phyloP scores from a whole-genome alignment of 139 green algal species.

The Edaphochlamys debaryana region DNA sequence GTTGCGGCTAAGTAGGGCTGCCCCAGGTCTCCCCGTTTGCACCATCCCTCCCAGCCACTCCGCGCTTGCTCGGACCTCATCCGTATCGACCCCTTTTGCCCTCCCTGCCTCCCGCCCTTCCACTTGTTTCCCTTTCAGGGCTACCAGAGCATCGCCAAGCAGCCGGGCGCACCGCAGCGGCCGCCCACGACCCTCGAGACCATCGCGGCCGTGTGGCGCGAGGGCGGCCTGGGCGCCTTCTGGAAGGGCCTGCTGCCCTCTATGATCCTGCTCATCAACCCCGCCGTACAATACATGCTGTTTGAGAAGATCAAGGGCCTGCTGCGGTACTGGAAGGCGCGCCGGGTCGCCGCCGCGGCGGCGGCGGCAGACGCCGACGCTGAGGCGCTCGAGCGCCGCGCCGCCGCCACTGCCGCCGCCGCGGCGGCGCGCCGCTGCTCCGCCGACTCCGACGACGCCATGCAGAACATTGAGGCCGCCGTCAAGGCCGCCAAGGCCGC shows the following conservation, averaged over 20 bases:
- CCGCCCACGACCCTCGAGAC: conserved; percentile 27
- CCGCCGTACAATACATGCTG: conserved; percentile 84
- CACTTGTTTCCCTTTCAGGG: conserved; percentile 1
- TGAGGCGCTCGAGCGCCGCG: too few relatives aligned
- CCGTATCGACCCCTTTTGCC: too few relatives aligned
- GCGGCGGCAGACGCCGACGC: background rate
- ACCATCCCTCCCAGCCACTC: too few relatives aligned
- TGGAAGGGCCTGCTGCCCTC: conserved; percentile 82
- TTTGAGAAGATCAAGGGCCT: conserved; percentile 81
- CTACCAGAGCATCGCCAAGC: conserved; percentile 7
- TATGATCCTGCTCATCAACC: conserved; percentile 92
- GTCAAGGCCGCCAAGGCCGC: background rate
- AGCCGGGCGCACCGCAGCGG: background rate
- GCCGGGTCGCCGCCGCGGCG: background rate
- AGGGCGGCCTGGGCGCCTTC: conserved; percentile 54
- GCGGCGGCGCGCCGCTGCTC: background rate
- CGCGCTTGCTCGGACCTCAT: too few relatives aligned
- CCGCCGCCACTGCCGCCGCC: too few relatives aligned
- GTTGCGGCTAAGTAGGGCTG: too few relatives aligned
- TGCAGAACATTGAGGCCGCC: too few relatives aligned
- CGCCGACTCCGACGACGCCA: conserved; percentile 10
- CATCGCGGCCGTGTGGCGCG: conserved; percentile 46
- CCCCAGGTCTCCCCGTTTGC: too few relatives aligned
- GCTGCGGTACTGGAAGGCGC: conserved; percentile 41
- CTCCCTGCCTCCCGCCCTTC: too few relatives aligned